Conservation (phyloP, 768 basidiomycete species). For the Mycena epipterygia region DNA sequence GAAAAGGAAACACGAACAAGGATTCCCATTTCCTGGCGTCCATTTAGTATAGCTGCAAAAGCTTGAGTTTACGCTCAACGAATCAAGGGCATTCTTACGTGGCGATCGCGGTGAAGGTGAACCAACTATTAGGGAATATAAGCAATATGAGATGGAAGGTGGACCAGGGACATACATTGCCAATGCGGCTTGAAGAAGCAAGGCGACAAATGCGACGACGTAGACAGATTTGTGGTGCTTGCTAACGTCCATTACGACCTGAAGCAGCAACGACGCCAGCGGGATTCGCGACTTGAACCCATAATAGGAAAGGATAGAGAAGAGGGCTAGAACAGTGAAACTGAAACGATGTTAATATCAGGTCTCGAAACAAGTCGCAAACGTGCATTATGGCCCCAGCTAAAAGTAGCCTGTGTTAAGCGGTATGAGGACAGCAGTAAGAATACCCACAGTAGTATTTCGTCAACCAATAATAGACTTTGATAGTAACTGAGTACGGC, state of each 20-base stretch:
- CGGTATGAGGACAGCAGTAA: not conserved
- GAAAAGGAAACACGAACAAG: slow-evolving; percentile 58
- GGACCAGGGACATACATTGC: slow-evolving; percentile 65
- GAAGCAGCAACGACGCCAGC: slow-evolving; percentile 81
- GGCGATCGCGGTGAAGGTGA: slow-evolving; percentile 81
- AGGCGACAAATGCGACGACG: slow-evolving; percentile 77
- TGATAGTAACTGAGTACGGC: not conserved
- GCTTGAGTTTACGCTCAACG: not conserved
- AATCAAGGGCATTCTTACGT: slow-evolving; percentile 57
- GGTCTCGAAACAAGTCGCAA: not conserved
- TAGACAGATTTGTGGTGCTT: slow-evolving; percentile 89
- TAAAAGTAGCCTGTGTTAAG: slow-evolving; percentile 42
- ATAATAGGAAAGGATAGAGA: slow-evolving; percentile 83
- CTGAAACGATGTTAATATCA: slow-evolving; percentile 51
- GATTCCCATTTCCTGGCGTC: slow-evolving; percentile 84
- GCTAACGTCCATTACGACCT: slow-evolving; percentile 87
- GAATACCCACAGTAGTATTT: slow-evolving; percentile 74
- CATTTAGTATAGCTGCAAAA: slow-evolving; percentile 69
- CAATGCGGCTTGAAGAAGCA: slow-evolving; percentile 79
- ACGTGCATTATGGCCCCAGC: slow-evolving; percentile 74
- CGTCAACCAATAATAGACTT: slow-evolving; percentile 78
- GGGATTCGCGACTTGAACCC: slow-evolving; percentile 83
- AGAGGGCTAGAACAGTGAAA: slow-evolving; percentile 83
- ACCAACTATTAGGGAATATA: slow-evolving; percentile 67
- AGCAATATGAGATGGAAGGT: slow-evolving; percentile 6